A percentile compares a stretch with the other conserved stretches of the same genome.
phyloP scores from a whole-genome alignment of 768 basidiomycete genomes.

The Calocybe cyanea region DNA sequence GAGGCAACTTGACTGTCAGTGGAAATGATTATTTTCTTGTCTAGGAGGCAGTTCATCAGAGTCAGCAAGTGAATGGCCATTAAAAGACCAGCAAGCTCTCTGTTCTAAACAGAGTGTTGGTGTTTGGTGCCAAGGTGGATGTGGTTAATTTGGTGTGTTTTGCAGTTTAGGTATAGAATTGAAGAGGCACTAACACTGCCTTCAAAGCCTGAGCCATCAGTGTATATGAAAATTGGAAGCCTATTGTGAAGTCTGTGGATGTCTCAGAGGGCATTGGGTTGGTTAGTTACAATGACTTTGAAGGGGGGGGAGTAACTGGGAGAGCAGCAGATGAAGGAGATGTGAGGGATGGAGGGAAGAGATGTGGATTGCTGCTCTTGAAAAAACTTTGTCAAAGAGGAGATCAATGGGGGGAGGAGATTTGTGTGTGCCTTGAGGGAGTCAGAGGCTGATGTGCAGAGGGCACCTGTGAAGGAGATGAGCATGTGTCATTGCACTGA shows the following conservation, averaged over 20 bases:
- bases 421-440: slow-evolving; percentile 8
- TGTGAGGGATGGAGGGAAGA: slow-evolving; percentile 7
- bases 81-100: not conserved
- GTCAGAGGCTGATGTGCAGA: slow-evolving; percentile 7
- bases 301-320: slow-evolving; percentile 4
- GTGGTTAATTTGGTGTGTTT: not conserved
- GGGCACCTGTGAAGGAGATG: slow-evolving; percentile 2
- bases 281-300: not conserved
- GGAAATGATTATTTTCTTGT: not conserved
- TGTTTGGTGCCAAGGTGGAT: slow-evolving; percentile 5
- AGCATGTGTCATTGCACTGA: slow-evolving; percentile 1
- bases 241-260: no score
- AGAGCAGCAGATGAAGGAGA: not conserved
- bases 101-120: slow-evolving; percentile 6
- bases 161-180: not conserved
- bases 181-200: slow-evolving; percentile 5
- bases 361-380: not conserved
- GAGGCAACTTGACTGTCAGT: slow-evolving; percentile 5
- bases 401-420: slow-evolving; percentile 7
- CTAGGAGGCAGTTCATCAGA: not conserved
- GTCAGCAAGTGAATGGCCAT: slow-evolving; percentile 1
- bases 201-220: slow-evolving; percentile 10
- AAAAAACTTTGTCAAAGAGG: not conserved
- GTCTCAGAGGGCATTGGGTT: not conserved
- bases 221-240: not conserved